Percentiles rank a stretch among this genome's conserved stretches.
Conservation (phyloP, 257 asterid species). For the Ajuga chamaepitys region DNA sequence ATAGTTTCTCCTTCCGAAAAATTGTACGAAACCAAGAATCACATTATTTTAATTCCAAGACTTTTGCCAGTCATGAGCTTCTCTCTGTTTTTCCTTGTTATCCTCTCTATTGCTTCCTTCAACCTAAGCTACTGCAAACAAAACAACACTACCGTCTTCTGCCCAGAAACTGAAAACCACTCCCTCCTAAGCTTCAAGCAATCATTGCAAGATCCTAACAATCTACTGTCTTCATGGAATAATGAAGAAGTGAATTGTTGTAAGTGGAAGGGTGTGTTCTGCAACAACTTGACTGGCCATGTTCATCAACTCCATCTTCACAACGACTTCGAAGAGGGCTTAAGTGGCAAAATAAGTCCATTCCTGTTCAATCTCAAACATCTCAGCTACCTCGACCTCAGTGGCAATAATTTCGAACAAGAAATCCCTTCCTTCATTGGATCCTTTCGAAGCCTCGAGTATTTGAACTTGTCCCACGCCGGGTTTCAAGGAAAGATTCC, state of each 20-base stretch:
- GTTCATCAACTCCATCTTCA: constrained; percentile 4
- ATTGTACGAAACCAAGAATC: too few species aligned
- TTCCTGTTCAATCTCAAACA: constrained; percentile 20
- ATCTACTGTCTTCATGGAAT: constrained; percentile 12
- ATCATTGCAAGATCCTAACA: background rate
- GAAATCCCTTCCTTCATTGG: constrained; percentile 21
- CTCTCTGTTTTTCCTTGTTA: background rate
- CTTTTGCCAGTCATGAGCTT: too few species aligned
- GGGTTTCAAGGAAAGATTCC: constrained; percentile 7
- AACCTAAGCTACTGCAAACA: background rate
- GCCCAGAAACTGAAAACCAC: constrained; percentile 7
- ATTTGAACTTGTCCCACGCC: background rate
- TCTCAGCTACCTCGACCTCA: constrained; percentile 16
- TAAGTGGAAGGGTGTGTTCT: constrained; percentile 2
- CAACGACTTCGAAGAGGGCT: background rate
- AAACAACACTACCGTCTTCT: background rate
- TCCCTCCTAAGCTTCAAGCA: constrained; percentile 12
- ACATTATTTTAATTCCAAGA: too few species aligned
- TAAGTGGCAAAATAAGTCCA: constrained; percentile 6
- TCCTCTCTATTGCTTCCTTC: background rate
- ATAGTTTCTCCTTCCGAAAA: too few species aligned
- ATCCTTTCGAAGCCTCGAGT: background rate
- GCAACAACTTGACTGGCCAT: constrained; percentile 1
- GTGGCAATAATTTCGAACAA: background rate
- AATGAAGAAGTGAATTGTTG: constrained; percentile 5